Evolutionary conservation across 2,329 filamentous ascomycete genomes (phyloP).

Genomic region (Neofusicoccum parvum): DNA sequence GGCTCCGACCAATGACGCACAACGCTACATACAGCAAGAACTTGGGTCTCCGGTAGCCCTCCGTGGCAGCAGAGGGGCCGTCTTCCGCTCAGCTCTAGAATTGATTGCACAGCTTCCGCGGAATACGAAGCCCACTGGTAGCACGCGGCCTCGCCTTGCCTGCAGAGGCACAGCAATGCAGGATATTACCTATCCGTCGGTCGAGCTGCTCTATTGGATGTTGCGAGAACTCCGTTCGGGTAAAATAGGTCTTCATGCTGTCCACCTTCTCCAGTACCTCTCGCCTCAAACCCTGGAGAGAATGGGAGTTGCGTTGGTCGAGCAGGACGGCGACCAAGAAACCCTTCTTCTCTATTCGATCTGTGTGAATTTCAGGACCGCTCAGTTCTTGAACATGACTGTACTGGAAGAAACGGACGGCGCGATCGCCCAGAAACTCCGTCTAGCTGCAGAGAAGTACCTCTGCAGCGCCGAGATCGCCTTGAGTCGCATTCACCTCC

Average conservation of each 20-base stretch:
- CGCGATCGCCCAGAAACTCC: slow-evolving; percentile 29
- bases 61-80: background rate
- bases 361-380: slow-evolving; percentile 35
- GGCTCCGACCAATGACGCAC: background rate
- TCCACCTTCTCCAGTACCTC: background rate
- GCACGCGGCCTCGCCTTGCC: background rate
- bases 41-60: background rate
- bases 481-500: slow-evolving; percentile 32
- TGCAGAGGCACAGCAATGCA: background rate
- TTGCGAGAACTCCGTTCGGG: background rate
- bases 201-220: slow-evolving; percentile 9
- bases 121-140: background rate
- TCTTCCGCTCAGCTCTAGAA: background rate
- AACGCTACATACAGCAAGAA: background rate
- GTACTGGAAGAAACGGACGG: slow-evolving; percentile 31
- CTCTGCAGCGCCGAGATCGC: slow-evolving; percentile 33
- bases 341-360: slow-evolving; percentile 35
- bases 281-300: slow-evolving; percentile 28
- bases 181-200: background rate
- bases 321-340: slow-evolving; percentile 32
- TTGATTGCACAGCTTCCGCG: background rate
- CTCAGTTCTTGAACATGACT: slow-evolving; percentile 25
- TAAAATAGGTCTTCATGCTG: background rate
- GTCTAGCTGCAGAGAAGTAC: slow-evolving; percentile 32
- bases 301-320: slow-evolving; percentile 34